Evolutionary conservation across 495 filamentous ascomycete species (phyloP).

Genomic region (Hypomontagnella monticulosa): DNA sequence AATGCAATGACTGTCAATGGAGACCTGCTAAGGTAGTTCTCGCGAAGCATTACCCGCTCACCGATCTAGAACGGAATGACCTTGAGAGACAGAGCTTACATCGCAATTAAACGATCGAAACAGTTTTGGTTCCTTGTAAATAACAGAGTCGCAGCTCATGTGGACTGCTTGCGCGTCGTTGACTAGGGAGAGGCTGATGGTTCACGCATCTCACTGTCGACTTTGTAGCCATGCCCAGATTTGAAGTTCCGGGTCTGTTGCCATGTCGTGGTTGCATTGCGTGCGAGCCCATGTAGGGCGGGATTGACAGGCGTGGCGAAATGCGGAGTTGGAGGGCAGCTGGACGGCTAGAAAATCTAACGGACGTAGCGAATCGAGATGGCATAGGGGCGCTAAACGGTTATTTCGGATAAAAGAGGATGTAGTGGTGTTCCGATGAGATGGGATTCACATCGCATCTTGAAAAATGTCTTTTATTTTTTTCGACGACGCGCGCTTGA

Average conservation of each 20-base stretch:
- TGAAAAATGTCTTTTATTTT: slow-evolving; percentile 11
- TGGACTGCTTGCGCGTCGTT: slow-evolving; percentile 38
- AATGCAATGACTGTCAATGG: slow-evolving; percentile 10
- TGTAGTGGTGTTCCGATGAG: slow-evolving; percentile 19
- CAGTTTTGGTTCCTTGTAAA: slow-evolving; percentile 15
- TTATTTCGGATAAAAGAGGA: slow-evolving; percentile 38
- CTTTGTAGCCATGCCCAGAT: slow-evolving; percentile 31
- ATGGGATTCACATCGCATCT: slow-evolving; percentile 18
- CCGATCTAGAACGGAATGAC: slow-evolving; percentile 19
- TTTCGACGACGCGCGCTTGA: slow-evolving; percentile 9
- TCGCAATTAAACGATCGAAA: slow-evolving; percentile 15
- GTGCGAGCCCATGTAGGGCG: slow-evolving; percentile 33
- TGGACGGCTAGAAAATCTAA: slow-evolving; percentile 15
- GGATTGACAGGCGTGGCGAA: slow-evolving; percentile 35
- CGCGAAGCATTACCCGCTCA: slow-evolving; percentile 5
- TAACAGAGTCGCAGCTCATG: slow-evolving; percentile 33
- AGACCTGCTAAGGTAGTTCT: not conserved
- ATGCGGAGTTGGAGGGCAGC: slow-evolving; percentile 40
- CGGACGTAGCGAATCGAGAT: slow-evolving; percentile 23
- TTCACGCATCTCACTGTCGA: slow-evolving; percentile 25
- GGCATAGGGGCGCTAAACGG: slow-evolving; percentile 24
- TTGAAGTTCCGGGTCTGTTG: slow-evolving; percentile 28
- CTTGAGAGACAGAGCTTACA: not conserved
- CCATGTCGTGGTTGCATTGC: slow-evolving; percentile 38
- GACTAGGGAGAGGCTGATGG: slow-evolving; percentile 20